Evolutionary conservation across 805 yeast species (phyloP).

Genomic region (Clavispora fructus): DNA sequence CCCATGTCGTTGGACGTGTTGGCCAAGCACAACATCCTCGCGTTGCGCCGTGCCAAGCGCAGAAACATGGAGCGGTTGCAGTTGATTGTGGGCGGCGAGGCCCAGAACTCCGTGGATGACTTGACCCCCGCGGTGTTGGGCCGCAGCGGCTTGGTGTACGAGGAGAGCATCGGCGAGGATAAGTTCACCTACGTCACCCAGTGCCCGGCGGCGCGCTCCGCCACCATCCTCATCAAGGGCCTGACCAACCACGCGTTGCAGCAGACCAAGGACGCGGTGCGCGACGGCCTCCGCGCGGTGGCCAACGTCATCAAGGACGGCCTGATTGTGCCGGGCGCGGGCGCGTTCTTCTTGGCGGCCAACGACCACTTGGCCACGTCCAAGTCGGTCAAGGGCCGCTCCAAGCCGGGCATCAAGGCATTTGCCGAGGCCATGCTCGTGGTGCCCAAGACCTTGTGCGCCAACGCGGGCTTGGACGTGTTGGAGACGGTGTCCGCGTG

Average conservation of each 20-base stretch:
- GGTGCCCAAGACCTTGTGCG: constrained; percentile 87
- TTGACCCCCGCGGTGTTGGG: constrained; percentile 77
- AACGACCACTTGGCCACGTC: constrained; percentile 55
- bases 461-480: constrained; percentile 91
- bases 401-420: constrained; percentile 86
- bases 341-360: constrained; percentile 87
- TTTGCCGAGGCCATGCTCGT: constrained; percentile 88
- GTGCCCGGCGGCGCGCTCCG: constrained; percentile 81
- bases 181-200: constrained; percentile 95
- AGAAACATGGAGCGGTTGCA: constrained; percentile 99
- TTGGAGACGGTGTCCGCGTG: constrained; percentile 83
- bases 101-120: constrained; percentile 96
- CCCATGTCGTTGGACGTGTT: constrained; percentile 94
- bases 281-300: constrained; percentile 95
- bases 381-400: constrained; percentile 70
- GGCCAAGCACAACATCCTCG: constrained; percentile 89
- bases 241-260: constrained; percentile 83
- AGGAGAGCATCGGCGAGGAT: constrained; percentile 93
- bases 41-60: constrained; percentile 96
- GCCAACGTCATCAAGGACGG: constrained; percentile 85
- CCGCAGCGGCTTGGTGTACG: constrained; percentile 83
- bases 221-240: constrained; percentile 88
- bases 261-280: constrained; percentile 94
- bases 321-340: constrained; percentile 92
- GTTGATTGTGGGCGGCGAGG: constrained; percentile 93